A percentile compares a stretch with the other conserved stretches of the same genome.
These are phyloP conservation scores for Kwoniella pini DNA, from an alignment of 768 basidiomycete genomes.

Conservation along the genomic window DNA sequence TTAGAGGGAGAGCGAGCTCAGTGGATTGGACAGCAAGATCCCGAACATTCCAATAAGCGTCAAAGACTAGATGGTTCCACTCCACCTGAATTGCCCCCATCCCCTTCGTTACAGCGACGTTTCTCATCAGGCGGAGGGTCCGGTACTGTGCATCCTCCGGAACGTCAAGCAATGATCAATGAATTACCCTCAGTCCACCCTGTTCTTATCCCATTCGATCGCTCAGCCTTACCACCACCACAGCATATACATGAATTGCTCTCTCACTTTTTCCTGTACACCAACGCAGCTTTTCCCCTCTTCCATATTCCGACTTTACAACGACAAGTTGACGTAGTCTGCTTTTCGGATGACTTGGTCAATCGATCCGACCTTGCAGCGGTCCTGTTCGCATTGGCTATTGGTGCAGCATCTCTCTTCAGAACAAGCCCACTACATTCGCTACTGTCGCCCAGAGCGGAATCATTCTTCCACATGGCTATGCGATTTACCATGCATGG, in stretches of 20 bases:
- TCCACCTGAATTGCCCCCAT: neutral
- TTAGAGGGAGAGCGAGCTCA: conserved; percentile 1
- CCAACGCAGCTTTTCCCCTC: conserved; percentile 23
- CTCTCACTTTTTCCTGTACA: conserved; percentile 9
- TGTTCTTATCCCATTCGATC: neutral
- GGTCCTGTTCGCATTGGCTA: conserved; percentile 10
- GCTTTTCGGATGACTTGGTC: conserved; percentile 6
- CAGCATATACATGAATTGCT: conserved; percentile 1
- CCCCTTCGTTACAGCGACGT: neutral
- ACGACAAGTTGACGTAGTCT: conserved; percentile 11
- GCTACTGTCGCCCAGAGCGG: neutral
- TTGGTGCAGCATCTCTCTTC: conserved; percentile 1
- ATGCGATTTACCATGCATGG: neutral
- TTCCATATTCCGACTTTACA: conserved; percentile 23
- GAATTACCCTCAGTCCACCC: neutral
- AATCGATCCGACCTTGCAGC: neutral
- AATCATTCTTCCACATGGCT: conserved; percentile 1
- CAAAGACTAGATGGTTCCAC: neutral
- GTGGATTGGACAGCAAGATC: neutral
- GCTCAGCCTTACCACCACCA: neutral
- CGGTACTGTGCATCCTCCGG: neutral
- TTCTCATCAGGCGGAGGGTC: neutral
- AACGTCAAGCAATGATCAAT: neutral
- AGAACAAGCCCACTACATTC: neutral
- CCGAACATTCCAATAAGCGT: neutral